These are phyloP conservation scores for Aureobasidium lini DNA, from an alignment of 2,329 filamentous ascomycete genomes.

Conservation along the genomic window DNA sequence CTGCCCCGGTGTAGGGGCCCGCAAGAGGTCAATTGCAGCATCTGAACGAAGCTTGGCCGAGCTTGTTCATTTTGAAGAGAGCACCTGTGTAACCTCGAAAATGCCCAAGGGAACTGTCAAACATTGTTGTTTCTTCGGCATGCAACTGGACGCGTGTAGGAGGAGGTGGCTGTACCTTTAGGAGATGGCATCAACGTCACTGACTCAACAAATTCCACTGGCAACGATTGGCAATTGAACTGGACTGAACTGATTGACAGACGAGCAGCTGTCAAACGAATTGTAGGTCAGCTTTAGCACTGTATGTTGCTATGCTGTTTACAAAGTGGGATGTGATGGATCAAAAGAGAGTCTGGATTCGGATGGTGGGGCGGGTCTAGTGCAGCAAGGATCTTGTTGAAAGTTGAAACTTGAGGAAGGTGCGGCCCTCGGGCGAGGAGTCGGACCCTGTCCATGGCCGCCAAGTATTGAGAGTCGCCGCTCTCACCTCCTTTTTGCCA, in stretches of 20 bases:
- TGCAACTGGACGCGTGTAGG: not conserved
- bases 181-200: not conserved
- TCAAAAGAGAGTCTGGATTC: not conserved
- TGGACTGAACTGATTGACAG: not conserved
- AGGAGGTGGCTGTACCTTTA: not conserved
- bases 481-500: slow-evolving; percentile 7
- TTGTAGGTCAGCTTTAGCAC: not conserved
- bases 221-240: too few species aligned
- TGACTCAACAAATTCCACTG: not conserved
- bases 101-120: slow-evolving; percentile 1
- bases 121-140: slow-evolving; percentile 1
- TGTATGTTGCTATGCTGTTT: not conserved
- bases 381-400: slow-evolving; percentile 2
- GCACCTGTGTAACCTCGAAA: not conserved
- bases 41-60: not conserved
- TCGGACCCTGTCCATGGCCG: not conserved
- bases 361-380: slow-evolving; percentile 6
- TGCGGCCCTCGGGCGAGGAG: not conserved
- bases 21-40: not conserved
- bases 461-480: slow-evolving; percentile 8
- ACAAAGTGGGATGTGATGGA: not conserved
- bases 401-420: not conserved
- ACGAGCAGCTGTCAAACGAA: not conserved
- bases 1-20: not conserved
- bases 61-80: not conserved